A percentile compares a stretch with the other conserved stretches of the same genome.
These are phyloP conservation scores for Phytophthora kernoviae DNA, from an alignment of 352 stramenopile species.

Conservation along the genomic window DNA sequence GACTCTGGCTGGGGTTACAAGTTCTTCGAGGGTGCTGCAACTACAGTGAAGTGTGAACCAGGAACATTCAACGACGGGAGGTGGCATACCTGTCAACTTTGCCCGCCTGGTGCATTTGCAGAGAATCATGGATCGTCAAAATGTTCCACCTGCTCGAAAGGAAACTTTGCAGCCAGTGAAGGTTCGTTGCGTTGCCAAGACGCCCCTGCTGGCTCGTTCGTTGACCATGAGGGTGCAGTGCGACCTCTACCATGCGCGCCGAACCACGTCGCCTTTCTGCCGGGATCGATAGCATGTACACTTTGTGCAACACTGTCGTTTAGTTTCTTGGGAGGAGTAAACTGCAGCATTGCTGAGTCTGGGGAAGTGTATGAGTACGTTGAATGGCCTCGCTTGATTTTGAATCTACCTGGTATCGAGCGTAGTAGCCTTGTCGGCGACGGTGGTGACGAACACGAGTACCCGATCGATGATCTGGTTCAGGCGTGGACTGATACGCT, in stretches of 20 bases:
- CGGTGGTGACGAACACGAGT: background rate
- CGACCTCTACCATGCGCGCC: conserved; percentile 36
- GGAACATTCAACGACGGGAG: conserved; percentile 47
- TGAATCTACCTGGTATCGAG: conserved; percentile 28
- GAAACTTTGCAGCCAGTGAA: conserved; percentile 35
- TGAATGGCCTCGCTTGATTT: conserved; percentile 33
- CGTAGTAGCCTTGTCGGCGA: conserved; percentile 10
- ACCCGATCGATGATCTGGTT: conserved; percentile 15
- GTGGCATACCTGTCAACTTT: conserved; percentile 35
- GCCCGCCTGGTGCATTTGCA: conserved; percentile 37
- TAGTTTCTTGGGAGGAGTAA: conserved; percentile 37
- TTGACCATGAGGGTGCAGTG: conserved; percentile 33
- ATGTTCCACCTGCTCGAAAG: conserved; percentile 40
- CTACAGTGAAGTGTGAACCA: conserved; percentile 28
- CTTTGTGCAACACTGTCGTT: conserved; percentile 33
- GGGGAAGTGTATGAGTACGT: conserved; percentile 55
- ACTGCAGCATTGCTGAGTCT: conserved; percentile 30
- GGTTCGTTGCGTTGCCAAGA: conserved; percentile 34
- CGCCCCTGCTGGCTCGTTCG: conserved; percentile 40
- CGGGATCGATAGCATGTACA: conserved; percentile 35
- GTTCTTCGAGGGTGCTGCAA: background rate
- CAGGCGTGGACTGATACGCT: conserved; percentile 30
- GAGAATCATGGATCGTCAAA: conserved; percentile 2
- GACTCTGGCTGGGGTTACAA: conserved; percentile 24
- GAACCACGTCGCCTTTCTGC: conserved; percentile 18